Percentiles rank a stretch among this genome's conserved stretches.
Conservation (phyloP, 768 basidiomycete genomes). For the Pleurotus eryngii region DNA sequence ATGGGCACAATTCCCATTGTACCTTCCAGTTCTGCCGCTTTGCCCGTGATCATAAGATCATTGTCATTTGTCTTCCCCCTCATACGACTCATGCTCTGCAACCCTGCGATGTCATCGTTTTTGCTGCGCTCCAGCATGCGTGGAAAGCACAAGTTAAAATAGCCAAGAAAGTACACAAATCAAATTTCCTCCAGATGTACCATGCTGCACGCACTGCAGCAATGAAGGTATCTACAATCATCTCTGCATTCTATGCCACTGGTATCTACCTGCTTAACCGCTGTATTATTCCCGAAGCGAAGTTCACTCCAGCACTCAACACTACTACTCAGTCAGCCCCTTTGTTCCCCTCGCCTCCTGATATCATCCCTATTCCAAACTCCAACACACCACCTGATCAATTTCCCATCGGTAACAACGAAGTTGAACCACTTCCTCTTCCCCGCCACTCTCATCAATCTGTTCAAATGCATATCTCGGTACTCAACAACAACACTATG, state of each 20-base stretch:
- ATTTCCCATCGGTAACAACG: neutral
- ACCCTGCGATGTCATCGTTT: too few relatives aligned
- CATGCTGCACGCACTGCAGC: slow-evolving; percentile 11
- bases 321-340: neutral
- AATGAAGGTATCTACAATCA: slow-evolving; percentile 18
- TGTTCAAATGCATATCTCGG: neutral
- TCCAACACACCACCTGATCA: neutral
- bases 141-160: too few relatives aligned
- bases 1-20: too few relatives aligned
- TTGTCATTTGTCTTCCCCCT: too few relatives aligned
- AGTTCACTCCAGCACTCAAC: slow-evolving; percentile 8
- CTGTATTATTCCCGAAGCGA: slow-evolving; percentile 10
- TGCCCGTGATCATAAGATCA: too few relatives aligned
- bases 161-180: neutral
- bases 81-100: too few relatives aligned
- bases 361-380: neutral
- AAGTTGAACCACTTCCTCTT: neutral
- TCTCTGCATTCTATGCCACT: slow-evolving; percentile 15
- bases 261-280: slow-evolving; percentile 20
- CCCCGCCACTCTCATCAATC: neutral
- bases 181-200: slow-evolving; percentile 8
- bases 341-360: neutral
- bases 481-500: neutral
- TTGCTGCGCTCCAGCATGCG: too few relatives aligned
- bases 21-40: too few relatives aligned